Base-by-base conservation (phyloP, 176 grass and related monocot species). In the Musa beccarii region DNA sequence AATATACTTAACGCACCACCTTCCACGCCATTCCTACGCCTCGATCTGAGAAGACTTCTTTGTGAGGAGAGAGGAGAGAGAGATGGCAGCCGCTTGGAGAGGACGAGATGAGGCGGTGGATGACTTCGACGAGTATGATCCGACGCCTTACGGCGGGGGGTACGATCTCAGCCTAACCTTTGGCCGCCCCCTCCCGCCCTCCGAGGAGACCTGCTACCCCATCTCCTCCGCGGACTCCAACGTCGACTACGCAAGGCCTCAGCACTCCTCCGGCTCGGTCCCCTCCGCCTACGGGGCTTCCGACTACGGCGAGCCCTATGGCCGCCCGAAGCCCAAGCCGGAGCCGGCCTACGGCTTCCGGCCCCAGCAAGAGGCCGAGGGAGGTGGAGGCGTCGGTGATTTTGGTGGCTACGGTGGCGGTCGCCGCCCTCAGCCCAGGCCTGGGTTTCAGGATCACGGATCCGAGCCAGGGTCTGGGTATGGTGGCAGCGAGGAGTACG, bases 41-140 rank as follows among this genome's bases (percentile, higher is more conserved):
- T 43, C 4, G 34, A 43, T 43, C 4, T 43, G 34, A 43, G 34
- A 43, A 43, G 34, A 6, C 34, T 43, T 43, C 34, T 43, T 5
- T 4, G 34, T 43, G 34, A 43, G 29, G 29, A 34, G 34, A 43
- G 34, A 43, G 34, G 34, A 43, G 0, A 43, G 34, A 53, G n/a
- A 53, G 49, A 16, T 2, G 19, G 51, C 51, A 43, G 16, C 67
- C 17, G 57, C 17, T 6, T 51, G 67, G 74, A 19, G 57, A 51
- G 74, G 10, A 56, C 1, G 34, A 22, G 34, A 76, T n/a, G 29
- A 64, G 15, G 67, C 59, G 43, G 80, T 89, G 52, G 83, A 92
- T 43, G 90, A 89, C 73, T 98, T 90, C 80, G 90, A 89, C 73
- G 86, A 93, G 63, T 85, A 91, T 83, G 95, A 93, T 71, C 88